Evolutionary conservation across 805 yeast genomes (phyloP).

Genomic region (Lachancea kluyveri): DNA sequence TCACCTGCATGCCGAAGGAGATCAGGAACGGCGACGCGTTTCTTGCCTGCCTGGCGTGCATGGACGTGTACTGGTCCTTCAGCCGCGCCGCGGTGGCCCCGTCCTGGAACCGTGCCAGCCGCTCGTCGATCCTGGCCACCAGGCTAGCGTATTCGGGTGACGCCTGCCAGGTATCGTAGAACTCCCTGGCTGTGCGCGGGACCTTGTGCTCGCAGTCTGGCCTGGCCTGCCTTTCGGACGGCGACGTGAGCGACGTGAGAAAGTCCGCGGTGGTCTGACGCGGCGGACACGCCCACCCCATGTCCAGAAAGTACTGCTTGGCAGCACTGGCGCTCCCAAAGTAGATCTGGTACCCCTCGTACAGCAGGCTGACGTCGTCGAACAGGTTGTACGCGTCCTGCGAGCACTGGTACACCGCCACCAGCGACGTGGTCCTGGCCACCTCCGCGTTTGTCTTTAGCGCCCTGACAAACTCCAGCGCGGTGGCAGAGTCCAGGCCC

Average conservation of each 20-base stretch:
- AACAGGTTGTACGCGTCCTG: conserved; percentile 49
- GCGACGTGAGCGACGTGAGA: conserved; percentile 49
- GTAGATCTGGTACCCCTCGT: conserved; percentile 52
- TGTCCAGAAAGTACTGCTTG: conserved; percentile 40
- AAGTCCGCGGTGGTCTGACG: conserved; percentile 58
- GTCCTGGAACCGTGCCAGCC: conserved; percentile 4
- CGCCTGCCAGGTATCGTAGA: conserved; percentile 43
- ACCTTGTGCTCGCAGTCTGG: conserved; percentile 42
- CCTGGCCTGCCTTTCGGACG: conserved; percentile 41
- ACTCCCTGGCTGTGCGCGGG: conserved; percentile 48
- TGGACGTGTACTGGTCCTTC: conserved; percentile 37
- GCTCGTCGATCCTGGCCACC: conserved; percentile 39
- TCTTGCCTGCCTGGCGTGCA: conserved; percentile 40
- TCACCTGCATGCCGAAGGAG: conserved; percentile 44
- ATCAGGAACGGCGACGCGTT: conserved; percentile 43
- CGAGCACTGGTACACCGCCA: conserved; percentile 56
- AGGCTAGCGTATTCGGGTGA: conserved; percentile 38
- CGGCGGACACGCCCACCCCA: conserved; percentile 52
- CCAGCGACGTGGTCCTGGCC: conserved; percentile 45
- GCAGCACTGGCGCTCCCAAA: conserved; percentile 44
- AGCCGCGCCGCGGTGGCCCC: conserved; percentile 12
- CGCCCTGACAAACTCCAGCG: conserved; percentile 50
- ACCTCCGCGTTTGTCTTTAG: conserved; percentile 46
- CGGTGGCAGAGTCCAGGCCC: conserved; percentile 60
- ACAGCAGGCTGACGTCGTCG: conserved; percentile 46